Evolutionary conservation across 345 rosid genomes (phyloP), one percentile per base, ranked within the genome.

Genomic region (Arabis hirsuta): DNA sequence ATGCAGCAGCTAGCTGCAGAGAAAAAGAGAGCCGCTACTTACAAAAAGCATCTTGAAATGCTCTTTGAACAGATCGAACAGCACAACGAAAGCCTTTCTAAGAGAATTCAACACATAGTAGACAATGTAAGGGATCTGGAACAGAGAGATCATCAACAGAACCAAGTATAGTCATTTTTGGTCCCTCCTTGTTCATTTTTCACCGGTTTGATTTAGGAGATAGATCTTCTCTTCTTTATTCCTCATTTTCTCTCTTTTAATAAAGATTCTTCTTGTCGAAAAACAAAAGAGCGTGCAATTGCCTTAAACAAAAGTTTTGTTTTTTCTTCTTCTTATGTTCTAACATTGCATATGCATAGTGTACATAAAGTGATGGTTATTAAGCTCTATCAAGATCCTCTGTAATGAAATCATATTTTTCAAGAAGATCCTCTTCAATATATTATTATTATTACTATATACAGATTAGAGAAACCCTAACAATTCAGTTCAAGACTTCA

Each of bases 31-130:
- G 82, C 97, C 0, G 89, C 97, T 12, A 87, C 92, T 5, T 96
- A 96, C 67, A 92, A 92, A 73, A 88, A 91, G 78, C 98, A 96
- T 71, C 86, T 96, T 20, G 99, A 96, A 68, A 76, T 96, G 79
- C 77, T 96, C 19, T 87, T 92, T 39, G 96, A 96, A 70, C 95
- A 92, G 65, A 96, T 96, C 26, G 99, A 92, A 60, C 87, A 88
- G 73, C 94, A 96, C 77, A 91, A 96, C 6, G 91, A 85, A 78
- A 79, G 80, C 64, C 81, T 95, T 31, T 87, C 98, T 24, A 92
- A 86, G 82, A 92, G 84, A 82, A 90, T 95, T 64, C 87, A 85
- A 19, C 93, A 85, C 83, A 87, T 90, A 50, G 97, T 92, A 34
- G 88, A 88, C 26, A 83, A 68, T 29, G 97, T 95, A 66, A 86